Evolutionary conservation across 441 rosid species (phyloP), one percentile per base, ranked within the genome.

Genomic region (Dalechampia spathulata): DNA sequence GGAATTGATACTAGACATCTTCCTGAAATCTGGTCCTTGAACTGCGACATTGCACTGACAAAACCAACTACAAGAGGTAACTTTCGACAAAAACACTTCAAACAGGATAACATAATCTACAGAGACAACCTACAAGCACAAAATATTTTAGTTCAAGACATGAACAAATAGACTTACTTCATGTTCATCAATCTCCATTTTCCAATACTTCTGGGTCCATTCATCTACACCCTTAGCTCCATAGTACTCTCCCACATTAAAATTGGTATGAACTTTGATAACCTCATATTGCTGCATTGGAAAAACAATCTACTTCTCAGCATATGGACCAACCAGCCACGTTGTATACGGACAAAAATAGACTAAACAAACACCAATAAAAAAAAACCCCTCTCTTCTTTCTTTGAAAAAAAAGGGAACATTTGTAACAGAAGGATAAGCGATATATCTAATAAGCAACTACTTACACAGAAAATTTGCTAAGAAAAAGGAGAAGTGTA

Each of bases 161-260:
- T 22, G 28, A 45, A 13, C 28, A 26, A 57, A 45, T 30, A 56
- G 60, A 73, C 96, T 71, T 67, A 85, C 99, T 70, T 90, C 82
- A 8, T 69, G 79, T 58, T 81, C 59, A 30, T 58, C 74, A 58
- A 77, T 45, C 80, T 93, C 97, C 63, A 81, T 75, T 68, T 82
- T 75, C 97, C 99, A 93, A 44, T 57, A 37, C 26, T 57, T 62
- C 37, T 59, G 62, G 32, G 66, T 79, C 96, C 97, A 89, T 14
- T 64, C 76, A 66, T 87, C 90, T 23, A 87, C 76, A 48, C 96
- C 88, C 64, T 74, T 93, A 40, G 88, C 83, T 72, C 95, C 96
- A 70, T 56, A 82, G 62, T 87, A 89, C 56, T 73, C 83, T 49
- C 73, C 89, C 47, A 85, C 95, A 49, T 62, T 69, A 62, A 87